Evolutionary conservation across 352 stramenopile species (phyloP), one percentile per base, ranked within the genome.

Genomic region (Phytophthora litchii): DNA sequence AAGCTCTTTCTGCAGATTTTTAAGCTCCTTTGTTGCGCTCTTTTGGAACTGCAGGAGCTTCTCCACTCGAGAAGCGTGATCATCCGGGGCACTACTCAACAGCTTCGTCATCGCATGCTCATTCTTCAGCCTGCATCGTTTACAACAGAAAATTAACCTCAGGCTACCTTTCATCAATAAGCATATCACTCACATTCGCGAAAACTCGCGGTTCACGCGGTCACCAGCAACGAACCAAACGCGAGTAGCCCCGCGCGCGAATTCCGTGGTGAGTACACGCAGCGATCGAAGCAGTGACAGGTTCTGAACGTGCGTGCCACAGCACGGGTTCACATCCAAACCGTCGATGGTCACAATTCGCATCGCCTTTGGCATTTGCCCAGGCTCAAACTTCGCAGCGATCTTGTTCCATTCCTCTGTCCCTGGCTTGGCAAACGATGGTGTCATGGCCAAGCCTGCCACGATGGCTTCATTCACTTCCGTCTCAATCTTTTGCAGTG

Each of bases 301-400:
- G 44, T 76, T 89, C 43, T 86, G 64, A 9, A 97, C 88, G 65
- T 97, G 89, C 11, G 89, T 97, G 32, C 89, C 89, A 49, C 89
- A 96, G 76, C 89, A 97, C 23, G 88, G 85, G 61, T 97, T 97
- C 32, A 67, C 58, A 65, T 97, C 89, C 14, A 97, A 27, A 8
- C 79, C 83, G 38, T 89, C 83, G 40, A 97, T 96, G 14, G 73
- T 70, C n/a, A 97, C 79, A 42, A 96, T 70, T 50, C 89, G 86
- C 50, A 97, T 78, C 25, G 72, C 78, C 27, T 81, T 82, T 4
- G 83, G 86, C 58, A 70, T 80, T 53, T 89, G 63, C 7, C 69
- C 56, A 16, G 74, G 62, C 17, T 74, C 64, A 56, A 88, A 90
- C 52, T 89, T 88, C 41, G 67, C 72, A 14, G 80, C 80, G 21